These are phyloP conservation scores for Picochlorum sp. DNA, from an alignment of 139 green algal species.

Conservation along the genomic window DNA sequence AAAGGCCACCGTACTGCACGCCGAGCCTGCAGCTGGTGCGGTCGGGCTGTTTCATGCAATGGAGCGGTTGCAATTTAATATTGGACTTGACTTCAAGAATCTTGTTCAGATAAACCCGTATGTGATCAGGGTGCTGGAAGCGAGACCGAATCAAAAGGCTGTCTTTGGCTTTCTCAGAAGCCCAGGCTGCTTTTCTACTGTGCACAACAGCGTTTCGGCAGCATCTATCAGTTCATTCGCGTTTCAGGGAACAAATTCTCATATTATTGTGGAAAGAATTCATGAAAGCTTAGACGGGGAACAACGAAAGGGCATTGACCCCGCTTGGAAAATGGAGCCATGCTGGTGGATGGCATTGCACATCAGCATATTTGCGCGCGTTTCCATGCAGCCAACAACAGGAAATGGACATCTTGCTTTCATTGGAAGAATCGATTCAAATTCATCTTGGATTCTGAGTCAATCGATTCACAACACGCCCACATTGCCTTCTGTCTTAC, in stretches of 20 bases:
- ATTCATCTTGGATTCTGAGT: too few species aligned
- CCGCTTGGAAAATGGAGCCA: too few species aligned
- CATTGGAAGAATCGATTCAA: too few species aligned
- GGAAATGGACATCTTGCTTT: too few species aligned
- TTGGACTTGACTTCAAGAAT: slow-evolving; percentile 45
- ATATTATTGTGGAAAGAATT: slow-evolving; percentile 11
- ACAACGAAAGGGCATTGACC: too few species aligned
- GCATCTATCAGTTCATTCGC: slow-evolving; percentile 67
- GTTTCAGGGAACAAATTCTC: slow-evolving; percentile 63
- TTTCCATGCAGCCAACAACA: too few species aligned
- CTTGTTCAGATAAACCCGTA: slow-evolving; percentile 57
- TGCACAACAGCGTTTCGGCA: background rate
- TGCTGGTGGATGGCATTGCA: too few species aligned
- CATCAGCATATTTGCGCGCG: too few species aligned
- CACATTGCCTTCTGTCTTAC: too few species aligned
- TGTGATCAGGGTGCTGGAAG: slow-evolving; percentile 23
- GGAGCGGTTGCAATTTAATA: background rate
- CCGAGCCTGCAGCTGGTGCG: slow-evolving; percentile 72
- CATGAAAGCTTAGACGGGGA: too few species aligned
- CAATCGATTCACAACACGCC: too few species aligned
- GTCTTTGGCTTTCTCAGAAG: too few species aligned
- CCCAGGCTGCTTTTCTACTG: background rate
- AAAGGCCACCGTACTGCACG: slow-evolving; percentile 68
- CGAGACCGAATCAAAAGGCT: background rate
- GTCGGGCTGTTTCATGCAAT: slow-evolving; percentile 24